Evolutionary conservation across 345 rosid species (phyloP).

Genomic region (Eucalyptus cladocalyx): DNA sequence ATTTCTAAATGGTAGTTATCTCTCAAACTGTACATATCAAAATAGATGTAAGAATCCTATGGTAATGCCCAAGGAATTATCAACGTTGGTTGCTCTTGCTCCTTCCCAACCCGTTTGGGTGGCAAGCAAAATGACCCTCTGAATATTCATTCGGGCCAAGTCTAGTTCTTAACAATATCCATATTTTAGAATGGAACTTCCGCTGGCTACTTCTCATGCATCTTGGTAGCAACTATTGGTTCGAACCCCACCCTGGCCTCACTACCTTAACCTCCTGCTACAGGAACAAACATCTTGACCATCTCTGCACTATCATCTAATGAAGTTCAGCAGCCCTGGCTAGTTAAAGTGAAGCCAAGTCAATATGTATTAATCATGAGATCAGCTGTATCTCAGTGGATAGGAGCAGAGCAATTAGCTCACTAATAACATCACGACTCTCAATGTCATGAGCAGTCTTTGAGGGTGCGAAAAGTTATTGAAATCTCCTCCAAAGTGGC

Average conservation of each 20-base stretch:
- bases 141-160: neutral
- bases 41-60: neutral
- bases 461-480: neutral
- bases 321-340: neutral
- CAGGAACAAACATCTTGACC: neutral
- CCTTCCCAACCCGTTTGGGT: neutral
- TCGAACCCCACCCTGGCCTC: neutral
- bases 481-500: neutral
- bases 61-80: neutral
- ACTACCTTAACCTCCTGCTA: neutral
- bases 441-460: neutral
- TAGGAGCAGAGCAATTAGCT: neutral
- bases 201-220: neutral
- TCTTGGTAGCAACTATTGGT: neutral
- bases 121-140: neutral
- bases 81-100: neutral
- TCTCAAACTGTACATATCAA: neutral
- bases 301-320: neutral
- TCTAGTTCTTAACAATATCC: neutral
- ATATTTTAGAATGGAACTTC: neutral
- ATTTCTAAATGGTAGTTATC: neutral
- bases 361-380: neutral
- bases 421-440: neutral
- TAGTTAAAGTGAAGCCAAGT: neutral
- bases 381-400: neutral